Base-by-base conservation (phyloP, 2,329 filamentous ascomycete species). In the Aureobasidium sp. region DNA sequence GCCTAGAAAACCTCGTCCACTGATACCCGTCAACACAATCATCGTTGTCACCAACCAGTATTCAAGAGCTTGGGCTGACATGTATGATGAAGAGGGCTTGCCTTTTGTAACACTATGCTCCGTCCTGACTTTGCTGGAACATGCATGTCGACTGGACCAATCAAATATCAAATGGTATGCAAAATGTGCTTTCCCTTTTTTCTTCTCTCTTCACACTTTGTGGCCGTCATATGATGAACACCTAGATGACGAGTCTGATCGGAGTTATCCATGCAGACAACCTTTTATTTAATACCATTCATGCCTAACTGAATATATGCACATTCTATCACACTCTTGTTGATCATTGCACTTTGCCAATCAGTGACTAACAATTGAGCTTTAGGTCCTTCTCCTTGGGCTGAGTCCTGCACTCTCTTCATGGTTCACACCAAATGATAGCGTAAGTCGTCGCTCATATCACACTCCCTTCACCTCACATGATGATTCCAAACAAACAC, bases 1-100 rank as follows among this genome's bases (percentile, higher is more conserved):
- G 73, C 73, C 72, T 75, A 75, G 73, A 75, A 75, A 75, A 75
- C 73, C 73, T 75, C 70, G 73, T 73, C 73, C 72, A 75, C 73
- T 75, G 73, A 75, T 49, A 14, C 45, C 44, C 58, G 42, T 27
- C 27, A 50, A 50, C 41, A 39, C 27, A 49, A 21, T 42, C 25
- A 48, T 14, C 57, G 2, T 50, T 50, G 57, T 59, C 57, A 50
- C 16, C 34, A 49, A 30, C 27, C 39, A 50, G 44, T 41, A 25
- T 32, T 21, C 32, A 59, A 50, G 57, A 59, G 45, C 57, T 59
- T 50, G 45, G 57, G 41, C 57, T 59, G 57, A 59, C 57, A 41
- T 39, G 53, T 25, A 50, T 41, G 45, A 49, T 49, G 42, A 59
- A 59, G 41, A 45, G 21, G 57, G 45, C 25, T 59, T 59, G 54